These are phyloP conservation scores for Crithidia mellificae DNA, from an alignment of 208 protist species.

Conservation along the genomic window DNA sequence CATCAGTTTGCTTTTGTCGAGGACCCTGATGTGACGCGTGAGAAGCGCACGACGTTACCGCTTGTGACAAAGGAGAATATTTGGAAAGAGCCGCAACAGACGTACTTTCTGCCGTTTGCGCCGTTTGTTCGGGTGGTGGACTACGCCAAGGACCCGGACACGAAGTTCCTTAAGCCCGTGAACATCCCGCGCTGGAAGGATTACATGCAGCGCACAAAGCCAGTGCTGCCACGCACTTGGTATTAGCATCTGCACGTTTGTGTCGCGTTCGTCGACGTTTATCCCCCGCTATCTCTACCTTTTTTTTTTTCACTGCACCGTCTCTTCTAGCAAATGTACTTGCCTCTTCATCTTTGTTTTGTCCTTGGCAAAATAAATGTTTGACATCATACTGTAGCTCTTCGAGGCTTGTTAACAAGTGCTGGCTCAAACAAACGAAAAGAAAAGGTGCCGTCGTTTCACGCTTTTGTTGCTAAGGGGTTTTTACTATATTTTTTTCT, in stretches of 20 bases:
- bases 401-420: too few relatives aligned
- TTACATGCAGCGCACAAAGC: slow-evolving; percentile 91
- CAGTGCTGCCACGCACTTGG: slow-evolving; percentile 86
- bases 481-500: too few relatives aligned
- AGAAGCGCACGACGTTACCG: slow-evolving; percentile 66
- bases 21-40: slow-evolving; percentile 75
- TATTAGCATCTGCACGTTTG: slow-evolving; percentile 37
- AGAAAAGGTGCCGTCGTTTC: too few relatives aligned
- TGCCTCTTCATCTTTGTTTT: too few relatives aligned
- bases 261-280: slow-evolving; percentile 4
- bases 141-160: slow-evolving; percentile 87
- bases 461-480: too few relatives aligned
- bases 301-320: neutral
- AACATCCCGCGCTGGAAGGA: slow-evolving; percentile 92
- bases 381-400: too few relatives aligned
- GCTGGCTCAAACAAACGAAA: too few relatives aligned
- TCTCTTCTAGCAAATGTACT: too few relatives aligned
- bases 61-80: slow-evolving; percentile 82
- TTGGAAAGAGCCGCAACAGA: slow-evolving; percentile 83
- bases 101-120: slow-evolving; percentile 89
- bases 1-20: slow-evolving; percentile 88
- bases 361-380: too few relatives aligned
- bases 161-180: slow-evolving; percentile 84
- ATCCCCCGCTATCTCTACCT: neutral
- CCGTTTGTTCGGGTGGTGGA: slow-evolving; percentile 86